These are phyloP conservation scores for Hysterium pulicare DNA, from an alignment of 2,329 filamentous ascomycete genomes.

Conservation along the genomic window DNA sequence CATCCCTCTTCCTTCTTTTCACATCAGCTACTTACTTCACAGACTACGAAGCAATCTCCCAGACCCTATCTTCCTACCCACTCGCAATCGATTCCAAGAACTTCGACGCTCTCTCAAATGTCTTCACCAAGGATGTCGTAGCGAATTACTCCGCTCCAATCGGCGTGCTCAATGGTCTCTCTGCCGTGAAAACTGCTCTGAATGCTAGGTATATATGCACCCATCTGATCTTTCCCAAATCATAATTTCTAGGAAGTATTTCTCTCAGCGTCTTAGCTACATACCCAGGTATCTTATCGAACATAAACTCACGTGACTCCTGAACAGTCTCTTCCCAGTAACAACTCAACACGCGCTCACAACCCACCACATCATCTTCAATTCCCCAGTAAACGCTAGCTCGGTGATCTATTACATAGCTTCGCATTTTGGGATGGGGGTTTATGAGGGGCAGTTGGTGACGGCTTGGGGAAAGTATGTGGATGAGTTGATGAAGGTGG, in stretches of 20 bases:
- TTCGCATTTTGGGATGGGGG: constrained; percentile 1
- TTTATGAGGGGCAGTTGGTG: background rate
- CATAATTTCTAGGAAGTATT: too few species aligned
- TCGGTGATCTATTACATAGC: constrained; percentile 5
- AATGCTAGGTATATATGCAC: background rate
- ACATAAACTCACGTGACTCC: too few species aligned
- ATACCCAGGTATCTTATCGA: too few species aligned
- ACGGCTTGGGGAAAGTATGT: constrained; percentile 3
- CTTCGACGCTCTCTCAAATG: constrained; percentile 9
- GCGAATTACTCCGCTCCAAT: constrained; percentile 14
- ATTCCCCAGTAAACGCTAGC: background rate
- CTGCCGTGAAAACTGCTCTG: constrained; percentile 5
- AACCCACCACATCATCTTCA: background rate
- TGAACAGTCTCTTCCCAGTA: background rate
- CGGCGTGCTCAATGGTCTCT: constrained; percentile 5
- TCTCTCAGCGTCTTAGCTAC: too few species aligned
- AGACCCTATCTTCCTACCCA: constrained; percentile 14
- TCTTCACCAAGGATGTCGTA: constrained; percentile 12
- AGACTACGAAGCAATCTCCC: constrained; percentile 7
- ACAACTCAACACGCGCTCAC: constrained; percentile 2
- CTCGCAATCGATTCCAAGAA: constrained; percentile 16
- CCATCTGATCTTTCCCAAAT: background rate
- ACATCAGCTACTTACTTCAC: too few species aligned
- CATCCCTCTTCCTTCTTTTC: too few species aligned
- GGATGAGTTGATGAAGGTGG: constrained; percentile 1